Evolutionary conservation across 108 stramenopile species (phyloP), one percentile per base, ranked within the genome.

Genomic region (Parmales sp.): DNA sequence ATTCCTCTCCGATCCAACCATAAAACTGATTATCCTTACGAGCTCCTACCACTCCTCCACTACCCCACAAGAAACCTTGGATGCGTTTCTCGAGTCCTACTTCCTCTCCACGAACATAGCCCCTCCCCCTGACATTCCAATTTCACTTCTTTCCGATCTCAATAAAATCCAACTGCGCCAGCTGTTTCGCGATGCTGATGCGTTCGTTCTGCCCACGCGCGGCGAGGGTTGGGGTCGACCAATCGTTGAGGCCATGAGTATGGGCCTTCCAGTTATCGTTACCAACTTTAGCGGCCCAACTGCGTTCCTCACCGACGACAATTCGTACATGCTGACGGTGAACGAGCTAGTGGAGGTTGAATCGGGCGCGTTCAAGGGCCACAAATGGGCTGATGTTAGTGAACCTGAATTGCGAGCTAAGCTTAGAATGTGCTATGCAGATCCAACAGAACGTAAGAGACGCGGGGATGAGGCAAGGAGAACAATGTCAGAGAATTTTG

Each of bases 211-310:
- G 18, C 80, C 80, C 6, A 64, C 63, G 11, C 66, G 76, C 19
- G 80, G 80, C 20, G 80, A 80, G 64, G 80, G 80, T n/a, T 80
- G 80, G 80, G 80, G 80, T 2, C 73, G 80, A 16, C 80, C 80
- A 1, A 73, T 77, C 63, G 69, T 69, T 8, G 80, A 80, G 73
- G 73, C 76, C 16, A 80, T 80, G 80, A 72, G 72, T 36, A 72
- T 66, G 51, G 79, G 36, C 26, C 23, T 41, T 2, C 75, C 79
- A 23, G 39, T 80, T 37, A 18, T 70, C 0, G 79, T 72, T 2
- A 76, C 75, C 37, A 66, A 70, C 51, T 80, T 72, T 71, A 66
- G 64, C 65, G 75, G 75, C 7, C 73, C 73, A 0, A 69, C 68
- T 16, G 60, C 37, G n/a, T 78, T 66, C 65, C 26, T 78, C 7